Conservation (phyloP, 768 basidiomycete genomes). For the Macrolepiota dolichaula region DNA sequence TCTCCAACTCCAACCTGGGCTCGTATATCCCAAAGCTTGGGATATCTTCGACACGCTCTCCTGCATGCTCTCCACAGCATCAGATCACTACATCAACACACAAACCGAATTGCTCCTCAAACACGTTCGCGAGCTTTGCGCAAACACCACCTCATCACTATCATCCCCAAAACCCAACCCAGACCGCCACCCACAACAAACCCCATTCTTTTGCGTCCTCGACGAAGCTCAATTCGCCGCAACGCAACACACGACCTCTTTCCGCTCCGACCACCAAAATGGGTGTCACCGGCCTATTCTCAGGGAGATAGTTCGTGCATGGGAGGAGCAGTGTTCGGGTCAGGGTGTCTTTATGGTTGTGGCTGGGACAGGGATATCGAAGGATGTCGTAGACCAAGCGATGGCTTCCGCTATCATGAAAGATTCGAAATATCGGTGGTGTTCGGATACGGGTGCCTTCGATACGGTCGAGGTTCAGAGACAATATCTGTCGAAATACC, state of each 20-base stretch:
- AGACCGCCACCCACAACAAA: constrained; percentile 20
- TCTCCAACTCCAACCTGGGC: constrained; percentile 37
- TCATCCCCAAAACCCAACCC: too few species aligned
- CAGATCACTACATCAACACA: constrained; percentile 32
- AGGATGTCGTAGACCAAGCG: constrained; percentile 40
- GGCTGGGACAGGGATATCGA: constrained; percentile 43
- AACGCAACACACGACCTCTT: constrained; percentile 31
- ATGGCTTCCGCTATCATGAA: constrained; percentile 47
- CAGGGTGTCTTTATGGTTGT: constrained; percentile 41
- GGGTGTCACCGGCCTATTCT: constrained; percentile 34
- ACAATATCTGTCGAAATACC: constrained; percentile 34
- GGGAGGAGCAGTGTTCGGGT: constrained; percentile 34
- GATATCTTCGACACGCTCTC: constrained; percentile 40
- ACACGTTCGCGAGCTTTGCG: constrained; percentile 26
- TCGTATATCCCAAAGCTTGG: constrained; percentile 32
- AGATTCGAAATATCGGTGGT: constrained; percentile 41
- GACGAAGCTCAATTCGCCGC: constrained; percentile 46
- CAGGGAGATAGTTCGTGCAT: constrained; percentile 39
- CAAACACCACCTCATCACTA: too few species aligned
- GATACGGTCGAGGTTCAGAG: constrained; percentile 28
- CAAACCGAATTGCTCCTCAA: constrained; percentile 29
- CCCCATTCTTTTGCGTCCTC: constrained; percentile 40
- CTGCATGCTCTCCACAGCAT: constrained; percentile 27
- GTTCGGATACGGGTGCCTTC: constrained; percentile 42
- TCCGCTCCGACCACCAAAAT: constrained; percentile 34